These are phyloP conservation scores for Cicer cuneatum DNA, from an alignment of 306 rosid species.

Conservation along the genomic window DNA sequence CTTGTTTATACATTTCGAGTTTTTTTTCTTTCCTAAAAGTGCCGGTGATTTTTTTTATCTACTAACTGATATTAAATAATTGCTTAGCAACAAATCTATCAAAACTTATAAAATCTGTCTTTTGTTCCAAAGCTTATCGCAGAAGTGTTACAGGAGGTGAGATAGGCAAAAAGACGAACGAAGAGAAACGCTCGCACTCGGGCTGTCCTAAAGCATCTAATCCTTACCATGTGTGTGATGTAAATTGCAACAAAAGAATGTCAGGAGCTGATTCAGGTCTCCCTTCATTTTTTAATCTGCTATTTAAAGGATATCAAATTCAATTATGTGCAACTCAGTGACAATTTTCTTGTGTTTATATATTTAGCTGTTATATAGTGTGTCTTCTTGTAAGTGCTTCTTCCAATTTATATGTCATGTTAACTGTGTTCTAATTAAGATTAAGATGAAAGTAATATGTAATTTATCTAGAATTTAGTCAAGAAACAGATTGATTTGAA, in stretches of 20 bases:
- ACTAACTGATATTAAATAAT: neutral
- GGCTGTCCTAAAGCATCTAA: slow-evolving; percentile 70
- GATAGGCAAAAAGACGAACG: slow-evolving; percentile 56
- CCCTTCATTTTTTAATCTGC: slow-evolving; percentile 23
- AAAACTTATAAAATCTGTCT: slow-evolving; percentile 39
- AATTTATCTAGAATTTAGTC: neutral
- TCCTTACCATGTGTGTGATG: slow-evolving; percentile 68
- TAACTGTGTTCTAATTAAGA: neutral
- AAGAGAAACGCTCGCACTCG: slow-evolving; percentile 49
- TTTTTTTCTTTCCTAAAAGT: slow-evolving; percentile 5
- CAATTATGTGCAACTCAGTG: neutral
- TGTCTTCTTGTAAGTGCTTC: slow-evolving; percentile 2
- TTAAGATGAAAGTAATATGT: slow-evolving; percentile 18
- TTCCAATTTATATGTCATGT: slow-evolving; percentile 11
- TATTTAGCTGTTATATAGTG: neutral
- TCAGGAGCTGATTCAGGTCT: slow-evolving; percentile 63
- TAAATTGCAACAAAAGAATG: slow-evolving; percentile 51
- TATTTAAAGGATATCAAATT: neutral
- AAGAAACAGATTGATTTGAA: neutral
- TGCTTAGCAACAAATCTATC: slow-evolving; percentile 32
- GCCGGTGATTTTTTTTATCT: slow-evolving; percentile 23
- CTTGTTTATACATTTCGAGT: slow-evolving; percentile 7
- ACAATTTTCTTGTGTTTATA: neutral
- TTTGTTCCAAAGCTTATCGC: slow-evolving; percentile 53
- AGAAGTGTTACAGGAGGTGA: slow-evolving; percentile 48